Base-by-base conservation (phyloP, 1,139 yeast genomes). In the Saccharomyces hybrid region DNA sequence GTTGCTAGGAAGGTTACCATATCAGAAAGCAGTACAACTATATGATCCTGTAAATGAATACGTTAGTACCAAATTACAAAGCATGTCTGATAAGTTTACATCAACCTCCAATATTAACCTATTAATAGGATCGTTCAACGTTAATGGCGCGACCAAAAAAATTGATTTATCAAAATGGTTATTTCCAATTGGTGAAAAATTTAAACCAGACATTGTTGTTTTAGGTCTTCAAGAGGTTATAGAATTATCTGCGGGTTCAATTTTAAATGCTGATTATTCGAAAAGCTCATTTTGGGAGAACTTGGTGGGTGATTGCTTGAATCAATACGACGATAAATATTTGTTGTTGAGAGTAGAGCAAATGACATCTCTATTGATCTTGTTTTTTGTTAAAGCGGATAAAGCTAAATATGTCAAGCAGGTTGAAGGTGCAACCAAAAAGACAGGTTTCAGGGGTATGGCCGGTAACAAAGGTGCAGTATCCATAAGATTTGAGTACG, bases 381-480 rank as follows among this genome's bases (percentile, higher is more conserved):
- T 88, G 54, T 77, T 87, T 53, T 84, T 88, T 66, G 82, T 84
- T 41, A 82, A 81, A 58, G 78, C 82, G 42, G 78, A 81, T 14
- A 74, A 78, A 56, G 73, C 84, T 25, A 70, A 78, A 3, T 73
- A 79, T 57, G 77, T 88, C 16, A 78, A 85, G 29, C 79, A 81
- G 60, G 84, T 88, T 11, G 88, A 84, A 68, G 89, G 96, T 46
- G 78, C 88, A 16, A 79, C 83, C 44, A 93, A 90, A 63, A 93
- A 93, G 65, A 95, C 99, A 0, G 99, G 99, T 0, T 75, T 93
- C 53, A 97, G 96, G 26, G 98, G 98, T 25, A 82, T 89, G 66
- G 86, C 97, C 46, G 98, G 99, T 25, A 95, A 95, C 66, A 95
- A 95, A 70, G 99, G 99, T 31, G 97, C 93, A 2, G 85, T 89